These are phyloP conservation scores for Sporobolomyces phaffii DNA, from an alignment of 768 basidiomycete genomes.

Conservation along the genomic window DNA sequence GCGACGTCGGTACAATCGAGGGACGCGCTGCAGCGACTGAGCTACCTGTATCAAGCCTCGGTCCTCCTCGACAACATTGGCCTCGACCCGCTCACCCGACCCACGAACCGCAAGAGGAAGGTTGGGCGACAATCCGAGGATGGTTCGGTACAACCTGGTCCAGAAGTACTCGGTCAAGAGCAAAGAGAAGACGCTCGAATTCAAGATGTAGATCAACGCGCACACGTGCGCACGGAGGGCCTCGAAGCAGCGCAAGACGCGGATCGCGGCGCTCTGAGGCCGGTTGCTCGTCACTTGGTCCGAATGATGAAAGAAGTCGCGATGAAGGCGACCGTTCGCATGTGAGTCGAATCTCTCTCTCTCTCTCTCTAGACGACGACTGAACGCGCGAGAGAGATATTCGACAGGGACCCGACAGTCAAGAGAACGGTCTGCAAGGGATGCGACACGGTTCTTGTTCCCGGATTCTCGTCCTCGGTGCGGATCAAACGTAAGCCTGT, in stretches of 20 bases:
- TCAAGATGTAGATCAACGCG: background rate
- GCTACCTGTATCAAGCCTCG: conserved; percentile 57
- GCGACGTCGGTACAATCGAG: conserved; percentile 54
- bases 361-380: no score
- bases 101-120: background rate
- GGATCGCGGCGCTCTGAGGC: conserved; percentile 36
- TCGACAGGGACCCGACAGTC: conserved; percentile 72
- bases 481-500: conserved; percentile 57
- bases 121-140: no score
- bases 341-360: conserved; percentile 52
- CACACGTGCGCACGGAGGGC: no score
- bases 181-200: no score
- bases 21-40: conserved; percentile 74
- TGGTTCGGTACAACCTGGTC: no score
- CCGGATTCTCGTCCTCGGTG: conserved; percentile 61
- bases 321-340: conserved; percentile 67
- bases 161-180: background rate
- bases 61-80: conserved; percentile 56
- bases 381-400: no score
- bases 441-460: conserved; percentile 61
- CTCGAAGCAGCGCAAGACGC: no score
- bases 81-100: conserved; percentile 52
- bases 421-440: conserved; percentile 72
- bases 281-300: conserved; percentile 57
- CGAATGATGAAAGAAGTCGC: conserved; percentile 64